Conservation (phyloP, 345 rosid species). For the Sisymbrium irio region DNA sequence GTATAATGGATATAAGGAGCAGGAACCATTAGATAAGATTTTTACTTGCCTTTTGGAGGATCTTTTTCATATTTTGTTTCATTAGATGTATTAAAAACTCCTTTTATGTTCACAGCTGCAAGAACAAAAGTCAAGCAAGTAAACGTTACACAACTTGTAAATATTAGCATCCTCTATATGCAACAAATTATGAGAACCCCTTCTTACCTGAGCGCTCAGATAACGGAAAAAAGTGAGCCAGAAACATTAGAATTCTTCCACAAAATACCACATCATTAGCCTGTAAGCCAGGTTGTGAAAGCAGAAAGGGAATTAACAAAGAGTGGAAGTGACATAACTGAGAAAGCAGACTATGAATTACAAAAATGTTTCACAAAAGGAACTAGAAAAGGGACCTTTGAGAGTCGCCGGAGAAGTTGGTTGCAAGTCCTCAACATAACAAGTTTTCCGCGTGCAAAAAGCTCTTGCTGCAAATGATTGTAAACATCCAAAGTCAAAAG, state of each 20-base stretch:
- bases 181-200: constrained; percentile 6
- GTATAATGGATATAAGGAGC: not conserved
- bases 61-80: constrained; percentile 92
- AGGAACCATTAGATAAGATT: constrained; percentile 2
- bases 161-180: constrained; percentile 1
- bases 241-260: constrained; percentile 94
- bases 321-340: constrained; percentile 4
- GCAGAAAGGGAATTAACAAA: constrained; percentile 1
- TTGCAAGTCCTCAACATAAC: constrained; percentile 99
- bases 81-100: constrained; percentile 95
- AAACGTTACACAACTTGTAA: constrained; percentile 2
- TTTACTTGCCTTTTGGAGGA: constrained; percentile 66
- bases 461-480: constrained; percentile 71
- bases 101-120: constrained; percentile 97
- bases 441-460: constrained; percentile 98
- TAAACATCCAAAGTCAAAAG: constrained; percentile 15
- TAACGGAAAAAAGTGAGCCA: constrained; percentile 92
- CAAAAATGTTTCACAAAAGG: not conserved
- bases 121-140: constrained; percentile 28
- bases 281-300: constrained; percentile 43
- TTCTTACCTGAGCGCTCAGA: constrained; percentile 90
- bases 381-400: constrained; percentile 55
- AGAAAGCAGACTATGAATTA: not conserved
- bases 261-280: constrained; percentile 97
- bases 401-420: constrained; percentile 97